Conservation (phyloP, 441 rosid genomes). For the Euphorbia celastroides region DNA sequence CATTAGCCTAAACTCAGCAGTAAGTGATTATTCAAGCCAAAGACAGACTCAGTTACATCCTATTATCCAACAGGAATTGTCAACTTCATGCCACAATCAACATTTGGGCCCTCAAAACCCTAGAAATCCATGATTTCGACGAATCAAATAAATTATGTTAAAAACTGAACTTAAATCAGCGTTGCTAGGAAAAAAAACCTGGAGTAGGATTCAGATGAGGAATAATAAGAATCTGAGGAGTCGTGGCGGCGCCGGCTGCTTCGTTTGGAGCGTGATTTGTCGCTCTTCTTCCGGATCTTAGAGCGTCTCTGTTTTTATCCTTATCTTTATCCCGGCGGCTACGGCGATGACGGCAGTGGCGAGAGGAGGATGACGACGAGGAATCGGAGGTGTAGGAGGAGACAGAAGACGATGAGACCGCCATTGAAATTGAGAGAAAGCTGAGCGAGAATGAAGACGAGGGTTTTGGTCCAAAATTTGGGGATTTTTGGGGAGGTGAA, state of each 20-base stretch:
- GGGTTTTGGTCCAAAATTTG: background rate
- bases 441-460: background rate
- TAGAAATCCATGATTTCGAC: background rate
- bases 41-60: background rate
- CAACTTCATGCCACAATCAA: background rate
- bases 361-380: constrained; percentile 43
- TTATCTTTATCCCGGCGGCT: constrained; percentile 35
- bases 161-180: background rate
- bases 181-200: constrained; percentile 28
- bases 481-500: background rate
- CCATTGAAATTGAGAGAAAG: constrained; percentile 36
- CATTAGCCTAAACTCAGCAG: background rate
- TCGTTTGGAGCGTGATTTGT: constrained; percentile 45
- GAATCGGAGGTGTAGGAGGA: constrained; percentile 37
- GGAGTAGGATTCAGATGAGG: constrained; percentile 46
- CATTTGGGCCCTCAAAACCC: background rate
- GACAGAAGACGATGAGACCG: constrained; percentile 59
- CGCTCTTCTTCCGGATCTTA: constrained; percentile 62
- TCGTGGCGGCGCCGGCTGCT: constrained; percentile 48
- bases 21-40: background rate
- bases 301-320: constrained; percentile 44
- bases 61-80: background rate
- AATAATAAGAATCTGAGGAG: constrained; percentile 25
- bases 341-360: constrained; percentile 45
- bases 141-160: background rate